A percentile compares a stretch with the other conserved stretches of the same genome.
Evolutionary conservation across 148 eudicot species (phyloP).

Genomic region (Fagopyrum esculentum): DNA sequence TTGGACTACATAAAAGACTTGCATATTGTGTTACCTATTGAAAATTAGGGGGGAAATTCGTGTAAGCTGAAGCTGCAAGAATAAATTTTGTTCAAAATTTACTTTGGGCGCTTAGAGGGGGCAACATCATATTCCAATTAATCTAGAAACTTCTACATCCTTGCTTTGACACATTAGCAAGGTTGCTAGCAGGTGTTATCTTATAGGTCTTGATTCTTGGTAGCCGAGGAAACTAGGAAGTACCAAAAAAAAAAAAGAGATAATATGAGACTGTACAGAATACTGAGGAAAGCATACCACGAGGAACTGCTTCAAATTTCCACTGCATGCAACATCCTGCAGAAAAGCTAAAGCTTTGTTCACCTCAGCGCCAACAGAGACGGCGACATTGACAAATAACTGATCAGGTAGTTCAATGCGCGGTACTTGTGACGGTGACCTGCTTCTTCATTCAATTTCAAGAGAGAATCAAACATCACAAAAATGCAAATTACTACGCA

Average conservation of each 20-base stretch:
- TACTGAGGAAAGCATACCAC: conserved; percentile 28
- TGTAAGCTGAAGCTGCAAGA: background rate
- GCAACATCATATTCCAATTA: background rate
- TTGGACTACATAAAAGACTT: too few relatives aligned
- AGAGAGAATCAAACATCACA: background rate
- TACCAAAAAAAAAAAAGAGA: background rate
- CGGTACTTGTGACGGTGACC: conserved; percentile 51
- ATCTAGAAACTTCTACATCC: background rate
- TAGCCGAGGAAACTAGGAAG: background rate
- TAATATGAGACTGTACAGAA: background rate
- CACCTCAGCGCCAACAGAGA: conserved; percentile 46
- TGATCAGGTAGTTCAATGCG: conserved; percentile 58
- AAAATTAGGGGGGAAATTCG: too few relatives aligned
- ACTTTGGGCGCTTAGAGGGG: background rate
- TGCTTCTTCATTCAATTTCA: conserved; percentile 19
- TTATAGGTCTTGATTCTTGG: background rate
- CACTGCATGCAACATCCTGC: conserved; percentile 64
- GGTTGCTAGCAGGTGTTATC: background rate
- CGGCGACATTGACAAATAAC: conserved; percentile 49
- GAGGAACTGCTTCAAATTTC: conserved; percentile 63
- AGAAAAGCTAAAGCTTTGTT: conserved; percentile 48
- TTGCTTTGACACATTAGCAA: background rate
- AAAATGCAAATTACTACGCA: background rate
- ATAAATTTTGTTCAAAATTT: background rate
- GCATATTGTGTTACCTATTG: too few relatives aligned